Evolutionary conservation across 2,329 filamentous ascomycete genomes (phyloP).

Genomic region (Camptophora hylomeconis): DNA sequence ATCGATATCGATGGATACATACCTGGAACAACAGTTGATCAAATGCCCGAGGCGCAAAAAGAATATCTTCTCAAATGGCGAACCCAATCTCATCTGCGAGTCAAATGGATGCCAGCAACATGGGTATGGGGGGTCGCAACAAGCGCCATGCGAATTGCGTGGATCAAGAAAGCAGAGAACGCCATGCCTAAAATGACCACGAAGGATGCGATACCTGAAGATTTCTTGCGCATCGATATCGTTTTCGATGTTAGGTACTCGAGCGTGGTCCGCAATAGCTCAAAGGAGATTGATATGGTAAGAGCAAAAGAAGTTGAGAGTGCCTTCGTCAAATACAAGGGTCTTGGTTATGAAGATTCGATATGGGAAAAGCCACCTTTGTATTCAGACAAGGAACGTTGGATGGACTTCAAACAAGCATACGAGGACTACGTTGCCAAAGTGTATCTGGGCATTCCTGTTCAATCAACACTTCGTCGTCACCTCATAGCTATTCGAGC

Average conservation of each 20-base stretch:
- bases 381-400: slow-evolving; percentile 51
- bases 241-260: slow-evolving; percentile 69
- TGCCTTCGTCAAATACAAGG: slow-evolving; percentile 82
- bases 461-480: slow-evolving; percentile 43
- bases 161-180: slow-evolving; percentile 54
- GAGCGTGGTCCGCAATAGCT: slow-evolving; percentile 42
- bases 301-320: slow-evolving; percentile 59
- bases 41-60: slow-evolving; percentile 62
- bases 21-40: slow-evolving; percentile 38
- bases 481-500: slow-evolving; percentile 56
- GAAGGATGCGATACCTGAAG: slow-evolving; percentile 74
- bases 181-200: slow-evolving; percentile 54
- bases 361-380: slow-evolving; percentile 78
- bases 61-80: slow-evolving; percentile 92
- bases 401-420: slow-evolving; percentile 66
- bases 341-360: slow-evolving; percentile 75
- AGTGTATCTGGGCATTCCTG: slow-evolving; percentile 54
- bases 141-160: slow-evolving; percentile 55
- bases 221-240: slow-evolving; percentile 75
- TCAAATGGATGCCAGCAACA: slow-evolving; percentile 73
- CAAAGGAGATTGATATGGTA: slow-evolving; percentile 56
- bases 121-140: slow-evolving; percentile 70
- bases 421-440: slow-evolving; percentile 79
- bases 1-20: slow-evolving; percentile 43
- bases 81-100: slow-evolving; percentile 64